Evolutionary conservation across 768 basidiomycete genomes (phyloP).

Genomic region (Lanmaoa pseudosensibilis): DNA sequence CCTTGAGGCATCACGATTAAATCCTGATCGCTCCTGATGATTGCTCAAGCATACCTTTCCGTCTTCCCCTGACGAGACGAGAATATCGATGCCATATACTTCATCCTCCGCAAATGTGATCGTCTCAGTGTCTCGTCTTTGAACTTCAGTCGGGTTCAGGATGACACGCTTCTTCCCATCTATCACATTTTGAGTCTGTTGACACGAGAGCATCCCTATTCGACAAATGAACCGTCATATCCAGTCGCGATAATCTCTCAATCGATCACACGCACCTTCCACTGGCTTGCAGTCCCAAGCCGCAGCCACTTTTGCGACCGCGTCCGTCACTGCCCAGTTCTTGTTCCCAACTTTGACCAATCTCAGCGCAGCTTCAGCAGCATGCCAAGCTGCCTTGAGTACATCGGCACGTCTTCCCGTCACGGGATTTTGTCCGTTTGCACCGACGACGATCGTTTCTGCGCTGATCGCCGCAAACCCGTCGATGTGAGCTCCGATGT

Average conservation of each 20-base stretch:
- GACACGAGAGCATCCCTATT: slow-evolving; percentile 90
- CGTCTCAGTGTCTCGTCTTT: slow-evolving; percentile 84
- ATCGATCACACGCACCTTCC: slow-evolving; percentile 62
- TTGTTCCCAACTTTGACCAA: slow-evolving; percentile 89
- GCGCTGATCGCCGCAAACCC: slow-evolving; percentile 93
- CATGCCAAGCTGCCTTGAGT: slow-evolving; percentile 90
- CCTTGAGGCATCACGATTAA: slow-evolving; percentile 47
- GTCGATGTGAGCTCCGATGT: slow-evolving; percentile 96
- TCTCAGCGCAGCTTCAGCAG: slow-evolving; percentile 90
- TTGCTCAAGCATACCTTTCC: slow-evolving; percentile 64
- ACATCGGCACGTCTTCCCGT: slow-evolving; percentile 89
- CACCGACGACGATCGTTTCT: slow-evolving; percentile 90
- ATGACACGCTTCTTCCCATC: slow-evolving; percentile 97
- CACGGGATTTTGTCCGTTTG: slow-evolving; percentile 67
- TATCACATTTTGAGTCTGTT: slow-evolving; percentile 91
- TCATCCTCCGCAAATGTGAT: slow-evolving; percentile 89
- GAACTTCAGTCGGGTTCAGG: slow-evolving; percentile 80
- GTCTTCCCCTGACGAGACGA: slow-evolving; percentile 84
- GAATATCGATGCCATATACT: slow-evolving; percentile 92
- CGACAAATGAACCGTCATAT: not conserved
- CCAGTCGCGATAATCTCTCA: not conserved
- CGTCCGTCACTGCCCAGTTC: slow-evolving; percentile 94
- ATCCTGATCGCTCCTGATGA: not conserved
- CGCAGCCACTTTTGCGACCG: slow-evolving; percentile 68
- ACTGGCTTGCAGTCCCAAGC: slow-evolving; percentile 89